Evolutionary conservation across 495 filamentous ascomycete genomes (phyloP), one percentile per base, ranked within the genome.

Genomic region (Aspergillus sparsus): DNA sequence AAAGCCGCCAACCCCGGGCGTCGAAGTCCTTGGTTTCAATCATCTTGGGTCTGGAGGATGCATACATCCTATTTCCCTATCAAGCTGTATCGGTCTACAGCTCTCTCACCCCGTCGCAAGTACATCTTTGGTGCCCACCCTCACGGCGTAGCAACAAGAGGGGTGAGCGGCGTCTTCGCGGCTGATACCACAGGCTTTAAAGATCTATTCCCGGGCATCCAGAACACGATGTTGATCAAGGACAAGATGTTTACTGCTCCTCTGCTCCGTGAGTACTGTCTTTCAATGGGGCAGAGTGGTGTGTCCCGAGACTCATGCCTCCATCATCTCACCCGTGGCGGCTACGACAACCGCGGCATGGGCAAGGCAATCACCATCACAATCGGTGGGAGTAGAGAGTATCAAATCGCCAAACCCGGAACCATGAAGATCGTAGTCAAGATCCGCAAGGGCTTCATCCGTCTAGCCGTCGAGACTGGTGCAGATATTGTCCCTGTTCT

Each of bases 41-140:
- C 75, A 15, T 78, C 82, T 11, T 78, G 79, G 55, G 27, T 71
- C 53, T 71, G 60, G 60, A 50, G 55, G 10, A n/a, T 53, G 6
- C 68, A 57, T 35, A 62, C 60, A 27, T 60, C 58, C 10, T 71
- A 71, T 34, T 69, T 69, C 51, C 67, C 67, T 3, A 58, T 66
- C 16, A 55, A 41, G 0, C 47, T 69, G 0, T 64, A 67, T 37
- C 62, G 67, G 7, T 54, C 59, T 0, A 36, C 51, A 6, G 36
- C 56, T 1, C 84, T 96, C 5, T 83, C 87, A 7, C 79, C 89
- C 0, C 86, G 82, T 5, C 78, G 87, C 56, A 93, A 93, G 71
- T 96, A 96, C 77, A 89, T 96, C 63, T 92, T 96, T 68, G 91
- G 91, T 35, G 93, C 93, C 67, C 91, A 93, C 69, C 91, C 91